These are phyloP conservation scores for Phytophthora podocarpi DNA, from an alignment of 352 stramenopile species.

Conservation along the genomic window DNA sequence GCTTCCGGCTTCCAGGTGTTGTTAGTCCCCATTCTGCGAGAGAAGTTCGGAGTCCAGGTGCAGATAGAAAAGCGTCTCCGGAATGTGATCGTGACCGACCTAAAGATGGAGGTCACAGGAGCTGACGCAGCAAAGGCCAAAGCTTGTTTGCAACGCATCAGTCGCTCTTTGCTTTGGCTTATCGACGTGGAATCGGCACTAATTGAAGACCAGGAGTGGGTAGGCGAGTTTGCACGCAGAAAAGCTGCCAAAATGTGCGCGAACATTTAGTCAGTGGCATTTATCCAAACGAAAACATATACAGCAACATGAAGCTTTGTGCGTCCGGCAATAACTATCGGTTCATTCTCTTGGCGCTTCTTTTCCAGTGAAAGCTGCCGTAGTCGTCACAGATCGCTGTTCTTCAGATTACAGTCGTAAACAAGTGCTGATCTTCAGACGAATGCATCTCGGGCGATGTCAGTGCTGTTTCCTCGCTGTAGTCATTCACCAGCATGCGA, in stretches of 20 bases:
- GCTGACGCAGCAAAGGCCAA: constrained; percentile 34
- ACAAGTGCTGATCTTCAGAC: constrained; percentile 56
- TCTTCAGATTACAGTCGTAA: constrained; percentile 35
- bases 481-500: constrained; percentile 54
- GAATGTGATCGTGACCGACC: constrained; percentile 67
- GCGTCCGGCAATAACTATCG: background rate
- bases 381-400: constrained; percentile 1
- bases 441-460: constrained; percentile 46
- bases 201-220: constrained; percentile 48
- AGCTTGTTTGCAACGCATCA: constrained; percentile 53
- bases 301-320: constrained; percentile 7
- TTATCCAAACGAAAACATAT: constrained; percentile 2
- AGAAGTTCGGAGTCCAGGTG: constrained; percentile 61
- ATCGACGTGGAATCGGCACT: constrained; percentile 52
- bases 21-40: constrained; percentile 59
- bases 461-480: constrained; percentile 33
- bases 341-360: background rate
- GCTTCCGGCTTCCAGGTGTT: constrained; percentile 65
- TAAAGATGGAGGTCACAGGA: constrained; percentile 50
- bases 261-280: constrained; percentile 31
- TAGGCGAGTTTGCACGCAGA: constrained; percentile 37
- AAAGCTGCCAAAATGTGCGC: constrained; percentile 45
- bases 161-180: constrained; percentile 57
- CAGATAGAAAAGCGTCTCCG: constrained; percentile 64
- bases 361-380: background rate